Base-by-base conservation (phyloP, 1,284 basidiomycete species). In the Afroboletus lepidellus region DNA sequence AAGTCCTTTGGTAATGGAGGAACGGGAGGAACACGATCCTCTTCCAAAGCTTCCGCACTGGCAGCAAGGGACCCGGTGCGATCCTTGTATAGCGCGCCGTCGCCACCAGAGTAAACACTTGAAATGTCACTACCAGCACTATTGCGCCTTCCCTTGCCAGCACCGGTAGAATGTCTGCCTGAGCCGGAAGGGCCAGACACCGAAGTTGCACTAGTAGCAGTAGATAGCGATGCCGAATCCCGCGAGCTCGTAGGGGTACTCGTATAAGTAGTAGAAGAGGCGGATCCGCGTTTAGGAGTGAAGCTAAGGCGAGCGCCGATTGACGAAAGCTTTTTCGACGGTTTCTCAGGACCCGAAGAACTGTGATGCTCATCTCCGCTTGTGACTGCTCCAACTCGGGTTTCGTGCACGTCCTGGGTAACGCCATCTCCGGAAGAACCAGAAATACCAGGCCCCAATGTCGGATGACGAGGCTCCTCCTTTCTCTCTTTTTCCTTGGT, bases 1-100 rank as follows among this genome's bases (percentile, higher is more conserved):
- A 93, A 72, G 60, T 94, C 92, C 72, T 97, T 98, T 33, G 96
- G 96, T 20, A 99, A 74, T 39, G 97, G 96, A 30, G 96, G 96
- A 2, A 99, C 97, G 21, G 96, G 96, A 1, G 97, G 96, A 7
- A 98, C 94, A 53, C 72, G 62, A 55, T 74, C 71, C 54, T 84
- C 83, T 52, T 89, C 87, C 38, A 72, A 66, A 33, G 67, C 70
- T 55, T 91, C 89, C 52, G 77, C 77, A 41, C 75, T 70, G 45
- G 79, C 64, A 4, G 58, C 78, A 46, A 87, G 74, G 27, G 77
- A 78, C 41, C 83, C 79, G 41, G 78, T 81, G 44, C 87, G 85
- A 61, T 88, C 86, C 57, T 83, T 87, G 53, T 83, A 73, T 46
- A 77, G 75, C 21, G 77, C 74, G 4, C 41, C 56, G 37, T 80